phyloP scores from a whole-genome alignment of 345 rosid genomes.

The Eucalyptus erythrocorys region DNA sequence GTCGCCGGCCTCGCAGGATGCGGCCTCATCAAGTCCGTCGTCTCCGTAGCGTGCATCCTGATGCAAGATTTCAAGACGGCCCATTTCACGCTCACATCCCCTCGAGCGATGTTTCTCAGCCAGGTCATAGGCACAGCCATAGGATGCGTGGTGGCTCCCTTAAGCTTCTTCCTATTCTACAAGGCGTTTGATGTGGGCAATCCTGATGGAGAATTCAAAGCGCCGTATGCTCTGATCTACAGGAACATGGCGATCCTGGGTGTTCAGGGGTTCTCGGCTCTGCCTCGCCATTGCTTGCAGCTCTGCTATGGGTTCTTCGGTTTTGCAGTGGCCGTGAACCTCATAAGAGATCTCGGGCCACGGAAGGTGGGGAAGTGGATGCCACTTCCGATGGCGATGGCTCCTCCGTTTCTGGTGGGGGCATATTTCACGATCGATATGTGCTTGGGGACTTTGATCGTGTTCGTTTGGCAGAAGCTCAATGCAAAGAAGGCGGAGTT shows the following conservation, averaged over 20 bases:
- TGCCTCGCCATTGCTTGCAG: constrained; percentile 53
- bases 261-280: constrained; percentile 53
- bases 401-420: constrained; percentile 72
- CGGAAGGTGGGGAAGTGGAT: constrained; percentile 54
- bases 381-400: constrained; percentile 95
- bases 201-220: constrained; percentile 81
- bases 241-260: constrained; percentile 72
- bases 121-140: constrained; percentile 68
- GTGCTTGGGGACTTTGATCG: constrained; percentile 71
- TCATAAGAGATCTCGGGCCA: constrained; percentile 54
- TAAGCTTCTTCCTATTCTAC: constrained; percentile 85
- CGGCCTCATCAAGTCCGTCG: constrained; percentile 83
- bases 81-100: constrained; percentile 69
- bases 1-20: constrained; percentile 87
- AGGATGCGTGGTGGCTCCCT: constrained; percentile 66
- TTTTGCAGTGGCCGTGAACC: constrained; percentile 55
- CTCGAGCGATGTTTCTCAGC: constrained; percentile 80
- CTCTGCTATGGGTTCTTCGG: constrained; percentile 64
- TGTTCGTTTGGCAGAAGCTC: constrained; percentile 47
- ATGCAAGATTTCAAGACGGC: constrained; percentile 99
- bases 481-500: constrained; percentile 46
- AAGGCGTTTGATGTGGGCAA: constrained; percentile 86
- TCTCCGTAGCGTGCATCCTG: constrained; percentile 74
- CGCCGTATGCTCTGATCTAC: constrained; percentile 86
- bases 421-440: constrained; percentile 90